A percentile compares a stretch with the other conserved stretches of the same genome.
These are phyloP conservation scores for Phaeophleospora eucalypticola DNA, from an alignment of 2,329 filamentous ascomycete genomes.

Conservation along the genomic window DNA sequence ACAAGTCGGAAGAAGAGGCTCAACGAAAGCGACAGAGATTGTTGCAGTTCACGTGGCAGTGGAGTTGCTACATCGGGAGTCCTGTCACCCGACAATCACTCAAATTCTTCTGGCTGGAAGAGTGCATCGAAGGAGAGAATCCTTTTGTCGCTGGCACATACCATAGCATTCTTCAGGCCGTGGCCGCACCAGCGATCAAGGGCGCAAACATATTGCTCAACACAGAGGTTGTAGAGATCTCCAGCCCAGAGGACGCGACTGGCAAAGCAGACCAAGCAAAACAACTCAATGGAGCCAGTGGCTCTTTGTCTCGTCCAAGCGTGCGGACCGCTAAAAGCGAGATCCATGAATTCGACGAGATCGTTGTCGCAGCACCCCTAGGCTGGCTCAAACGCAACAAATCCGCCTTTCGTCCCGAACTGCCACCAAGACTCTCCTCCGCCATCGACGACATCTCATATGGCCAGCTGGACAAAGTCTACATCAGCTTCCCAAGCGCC, in stretches of 20 bases:
- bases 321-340: constrained; percentile 48
- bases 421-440: constrained; percentile 52
- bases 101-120: constrained; percentile 74
- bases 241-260: neutral
- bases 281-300: constrained; percentile 2
- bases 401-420: constrained; percentile 55
- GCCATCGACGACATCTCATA: constrained; percentile 65
- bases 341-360: constrained; percentile 57
- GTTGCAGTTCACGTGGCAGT: constrained; percentile 58
- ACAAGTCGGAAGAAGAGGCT: constrained; percentile 35
- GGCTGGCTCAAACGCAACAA: constrained; percentile 64
- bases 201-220: constrained; percentile 53
- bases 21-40: constrained; percentile 46
- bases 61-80: constrained; percentile 68
- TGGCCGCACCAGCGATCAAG: constrained; percentile 56
- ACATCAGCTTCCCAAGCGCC: constrained; percentile 61
- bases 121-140: constrained; percentile 69
- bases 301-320: constrained; percentile 38
- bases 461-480: constrained; percentile 68
- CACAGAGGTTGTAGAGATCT: constrained; percentile 45
- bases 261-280: neutral
- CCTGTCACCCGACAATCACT: constrained; percentile 62
- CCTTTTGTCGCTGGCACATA: constrained; percentile 61
- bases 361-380: constrained; percentile 64
- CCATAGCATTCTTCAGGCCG: constrained; percentile 53